Conservation (phyloP, 106 monocot genomes). For the Platanthera guangdongensis region DNA sequence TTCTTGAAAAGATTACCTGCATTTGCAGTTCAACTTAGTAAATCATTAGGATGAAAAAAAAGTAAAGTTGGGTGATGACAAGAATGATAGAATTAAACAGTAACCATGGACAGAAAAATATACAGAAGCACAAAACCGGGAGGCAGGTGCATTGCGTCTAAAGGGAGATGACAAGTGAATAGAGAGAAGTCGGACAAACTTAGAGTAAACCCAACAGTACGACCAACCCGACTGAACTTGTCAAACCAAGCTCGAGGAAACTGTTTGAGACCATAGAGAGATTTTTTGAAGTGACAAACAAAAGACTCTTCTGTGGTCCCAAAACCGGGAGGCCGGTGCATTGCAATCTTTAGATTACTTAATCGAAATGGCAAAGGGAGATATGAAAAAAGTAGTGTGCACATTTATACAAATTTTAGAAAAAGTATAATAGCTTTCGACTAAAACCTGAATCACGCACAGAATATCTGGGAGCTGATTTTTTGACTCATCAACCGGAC, state of each 20-base stretch:
- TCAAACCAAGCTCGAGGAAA: too few relatives aligned
- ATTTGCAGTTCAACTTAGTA: conserved; percentile 4
- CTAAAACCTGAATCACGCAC: conserved; percentile 82
- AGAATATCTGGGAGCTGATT: conserved; percentile 95
- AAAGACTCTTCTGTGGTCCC: too few relatives aligned
- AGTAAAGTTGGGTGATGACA: background rate
- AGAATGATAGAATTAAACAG: background rate
- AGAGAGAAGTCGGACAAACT: too few relatives aligned
- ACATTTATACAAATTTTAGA: background rate
- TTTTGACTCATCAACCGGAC: conserved; percentile 86
- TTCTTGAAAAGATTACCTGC: conserved; percentile 74
- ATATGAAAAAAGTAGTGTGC: background rate
- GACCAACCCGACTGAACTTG: too few relatives aligned
- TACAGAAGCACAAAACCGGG: too few relatives aligned
- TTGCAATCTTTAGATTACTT: background rate
- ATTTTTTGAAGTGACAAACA: too few relatives aligned
- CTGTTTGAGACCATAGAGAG: too few relatives aligned
- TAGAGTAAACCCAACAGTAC: too few relatives aligned
- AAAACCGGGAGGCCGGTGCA: too few relatives aligned
- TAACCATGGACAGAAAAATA: too few relatives aligned
- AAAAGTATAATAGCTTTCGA: background rate
- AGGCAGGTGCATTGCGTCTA: too few relatives aligned
- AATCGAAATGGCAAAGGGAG: background rate
- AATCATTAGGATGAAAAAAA: conserved; percentile 2
- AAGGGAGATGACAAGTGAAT: too few relatives aligned